A percentile compares a stretch with the other conserved stretches of the same genome.
These are phyloP conservation scores for Trametes cubensis DNA, from an alignment of 768 basidiomycete species.

Conservation along the genomic window DNA sequence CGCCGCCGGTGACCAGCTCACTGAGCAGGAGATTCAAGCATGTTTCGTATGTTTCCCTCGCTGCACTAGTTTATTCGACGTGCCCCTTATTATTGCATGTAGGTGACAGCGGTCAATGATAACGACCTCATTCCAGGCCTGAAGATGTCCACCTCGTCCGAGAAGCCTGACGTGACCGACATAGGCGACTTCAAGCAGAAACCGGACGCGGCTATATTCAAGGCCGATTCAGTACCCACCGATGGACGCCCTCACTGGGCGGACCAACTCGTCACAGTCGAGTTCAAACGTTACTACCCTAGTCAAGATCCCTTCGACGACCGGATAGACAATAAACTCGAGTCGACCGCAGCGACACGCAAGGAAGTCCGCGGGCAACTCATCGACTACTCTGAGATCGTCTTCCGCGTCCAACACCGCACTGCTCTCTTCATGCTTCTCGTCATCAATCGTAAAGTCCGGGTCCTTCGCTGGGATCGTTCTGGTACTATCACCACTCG, in stretches of 20 bases:
- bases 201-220: neutral
- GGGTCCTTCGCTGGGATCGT: conserved; percentile 13
- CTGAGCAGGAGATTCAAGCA: neutral
- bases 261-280: neutral
- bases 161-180: neutral
- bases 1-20: neutral
- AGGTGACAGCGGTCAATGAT: neutral
- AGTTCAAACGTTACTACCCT: neutral
- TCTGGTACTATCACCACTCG: conserved; percentile 1
- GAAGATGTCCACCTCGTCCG: neutral
- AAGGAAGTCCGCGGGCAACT: conserved; percentile 4
- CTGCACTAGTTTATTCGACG: neutral
- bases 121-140: neutral
- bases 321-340: neutral
- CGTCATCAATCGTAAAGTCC: neutral
- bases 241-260: too few species aligned
- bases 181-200: neutral
- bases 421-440: conserved; percentile 1
- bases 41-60: neutral
- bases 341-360: neutral
- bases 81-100: neutral
- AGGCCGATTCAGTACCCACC: neutral
- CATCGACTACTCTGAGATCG: neutral
- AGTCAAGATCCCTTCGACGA: conserved; percentile 6
- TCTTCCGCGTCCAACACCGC: conserved; percentile 8